Conservation (phyloP, 176 grass and related monocot species). For the Stipa capillata region DNA sequence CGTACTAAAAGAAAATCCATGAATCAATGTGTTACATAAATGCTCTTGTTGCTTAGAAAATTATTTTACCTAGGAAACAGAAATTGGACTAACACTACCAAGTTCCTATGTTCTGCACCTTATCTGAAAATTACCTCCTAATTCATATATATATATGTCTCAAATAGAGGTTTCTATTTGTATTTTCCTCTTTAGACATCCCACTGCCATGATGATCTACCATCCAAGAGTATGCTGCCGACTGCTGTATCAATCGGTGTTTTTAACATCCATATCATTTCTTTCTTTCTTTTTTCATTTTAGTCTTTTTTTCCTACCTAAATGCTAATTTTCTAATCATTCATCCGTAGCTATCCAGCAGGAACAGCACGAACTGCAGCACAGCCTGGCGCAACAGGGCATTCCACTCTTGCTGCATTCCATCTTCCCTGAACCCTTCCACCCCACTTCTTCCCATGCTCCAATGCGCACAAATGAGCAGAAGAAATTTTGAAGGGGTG, state of each 20-base stretch:
- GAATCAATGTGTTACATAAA: background rate
- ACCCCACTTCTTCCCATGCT: background rate
- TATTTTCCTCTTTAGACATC: background rate
- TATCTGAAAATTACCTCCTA: background rate
- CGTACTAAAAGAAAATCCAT: background rate
- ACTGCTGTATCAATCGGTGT: too few relatives aligned
- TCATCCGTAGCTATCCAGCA: background rate
- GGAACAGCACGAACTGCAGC: background rate
- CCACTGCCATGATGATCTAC: background rate
- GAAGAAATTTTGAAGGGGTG: background rate
- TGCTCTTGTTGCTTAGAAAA: background rate
- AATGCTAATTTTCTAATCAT: background rate
- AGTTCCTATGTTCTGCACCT: background rate
- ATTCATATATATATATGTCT: too few relatives aligned
- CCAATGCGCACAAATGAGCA: background rate
- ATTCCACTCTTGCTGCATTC: background rate
- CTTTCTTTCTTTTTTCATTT: background rate
- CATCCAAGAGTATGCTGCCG: background rate
- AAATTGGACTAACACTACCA: background rate
- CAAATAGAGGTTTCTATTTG: background rate
- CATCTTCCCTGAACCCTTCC: background rate
- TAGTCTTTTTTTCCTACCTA: background rate
- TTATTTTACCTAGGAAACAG: background rate
- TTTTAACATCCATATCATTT: background rate
- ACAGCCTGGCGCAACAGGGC: background rate